Conservation (phyloP, 352 stramenopile genomes). For the Aphanomyces astaci region DNA sequence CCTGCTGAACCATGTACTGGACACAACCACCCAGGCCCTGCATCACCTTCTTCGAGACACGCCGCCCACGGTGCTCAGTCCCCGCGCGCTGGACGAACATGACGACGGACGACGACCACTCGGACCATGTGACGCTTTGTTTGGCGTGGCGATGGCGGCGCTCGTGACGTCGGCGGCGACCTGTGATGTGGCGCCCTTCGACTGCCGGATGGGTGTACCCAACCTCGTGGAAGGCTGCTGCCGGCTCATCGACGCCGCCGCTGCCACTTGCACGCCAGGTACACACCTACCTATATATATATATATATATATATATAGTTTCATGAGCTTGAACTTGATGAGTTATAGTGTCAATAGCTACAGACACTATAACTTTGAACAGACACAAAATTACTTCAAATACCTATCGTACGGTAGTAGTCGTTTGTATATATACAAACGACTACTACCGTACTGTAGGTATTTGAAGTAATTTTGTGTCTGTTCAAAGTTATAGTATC, state of each 20-base stretch:
- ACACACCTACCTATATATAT: too few species aligned
- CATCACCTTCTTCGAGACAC: constrained; percentile 13
- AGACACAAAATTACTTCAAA: too few species aligned
- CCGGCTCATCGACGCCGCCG: constrained; percentile 13
- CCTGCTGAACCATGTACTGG: constrained; percentile 5
- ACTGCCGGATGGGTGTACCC: constrained; percentile 5
- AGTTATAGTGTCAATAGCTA: too few species aligned
- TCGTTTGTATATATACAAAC: too few species aligned
- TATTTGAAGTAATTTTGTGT: too few species aligned
- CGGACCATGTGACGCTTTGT: background rate
- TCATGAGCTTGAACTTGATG: too few species aligned
- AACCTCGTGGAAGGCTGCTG: constrained; percentile 22
- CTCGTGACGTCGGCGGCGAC: background rate
- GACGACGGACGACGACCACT: background rate
- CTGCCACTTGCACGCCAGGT: background rate
- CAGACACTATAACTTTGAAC: too few species aligned
- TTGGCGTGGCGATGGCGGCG: background rate
- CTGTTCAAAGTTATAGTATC: too few species aligned
- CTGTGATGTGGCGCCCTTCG: background rate
- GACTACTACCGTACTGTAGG: too few species aligned
- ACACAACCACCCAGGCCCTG: background rate
- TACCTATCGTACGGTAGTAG: too few species aligned
- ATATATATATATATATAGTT: too few species aligned
- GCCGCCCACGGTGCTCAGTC: background rate
- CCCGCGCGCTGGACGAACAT: background rate